Conservation (phyloP, 2,329 filamentous ascomycete species). For the Hymenoscyphus salicellus region DNA sequence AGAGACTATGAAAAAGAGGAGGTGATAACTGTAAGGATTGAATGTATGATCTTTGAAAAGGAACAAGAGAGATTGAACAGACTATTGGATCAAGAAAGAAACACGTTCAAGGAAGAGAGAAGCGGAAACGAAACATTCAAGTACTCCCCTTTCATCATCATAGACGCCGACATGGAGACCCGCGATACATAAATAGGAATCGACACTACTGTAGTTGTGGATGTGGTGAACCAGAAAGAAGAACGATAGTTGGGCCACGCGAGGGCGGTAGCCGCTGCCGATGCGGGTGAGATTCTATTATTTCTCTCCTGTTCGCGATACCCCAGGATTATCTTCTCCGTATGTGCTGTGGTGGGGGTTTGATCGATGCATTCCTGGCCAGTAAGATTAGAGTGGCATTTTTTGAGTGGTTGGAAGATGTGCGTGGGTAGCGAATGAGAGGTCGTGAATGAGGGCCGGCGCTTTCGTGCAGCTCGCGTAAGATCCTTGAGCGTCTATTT, state of each 20-base stretch:
- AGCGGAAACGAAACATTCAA: conserved; percentile 32
- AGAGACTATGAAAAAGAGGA: background rate
- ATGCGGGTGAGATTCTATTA: conserved; percentile 21
- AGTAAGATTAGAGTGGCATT: conserved; percentile 12
- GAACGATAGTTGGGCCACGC: conserved; percentile 1
- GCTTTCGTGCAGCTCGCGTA: conserved; percentile 1
- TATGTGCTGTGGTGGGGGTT: conserved; percentile 3
- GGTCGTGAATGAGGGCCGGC: background rate
- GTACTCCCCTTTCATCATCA: conserved; percentile 28
- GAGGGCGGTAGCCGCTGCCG: conserved; percentile 25
- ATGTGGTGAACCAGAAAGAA: background rate
- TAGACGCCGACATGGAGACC: conserved; percentile 27
- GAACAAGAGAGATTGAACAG: conserved; percentile 16
- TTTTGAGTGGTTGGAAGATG: background rate
- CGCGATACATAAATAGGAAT: conserved; percentile 28
- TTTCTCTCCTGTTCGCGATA: conserved; percentile 11
- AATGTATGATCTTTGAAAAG: conserved; percentile 7
- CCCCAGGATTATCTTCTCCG: background rate
- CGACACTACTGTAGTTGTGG: background rate
- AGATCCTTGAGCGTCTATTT: background rate
- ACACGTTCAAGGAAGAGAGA: background rate
- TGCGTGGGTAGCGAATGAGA: background rate
- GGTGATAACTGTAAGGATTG: background rate
- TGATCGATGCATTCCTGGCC: background rate
- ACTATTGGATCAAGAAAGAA: conserved; percentile 10